Base-by-base conservation (phyloP, 1,139 yeast species). In the Blastobotrys serpentis region DNA sequence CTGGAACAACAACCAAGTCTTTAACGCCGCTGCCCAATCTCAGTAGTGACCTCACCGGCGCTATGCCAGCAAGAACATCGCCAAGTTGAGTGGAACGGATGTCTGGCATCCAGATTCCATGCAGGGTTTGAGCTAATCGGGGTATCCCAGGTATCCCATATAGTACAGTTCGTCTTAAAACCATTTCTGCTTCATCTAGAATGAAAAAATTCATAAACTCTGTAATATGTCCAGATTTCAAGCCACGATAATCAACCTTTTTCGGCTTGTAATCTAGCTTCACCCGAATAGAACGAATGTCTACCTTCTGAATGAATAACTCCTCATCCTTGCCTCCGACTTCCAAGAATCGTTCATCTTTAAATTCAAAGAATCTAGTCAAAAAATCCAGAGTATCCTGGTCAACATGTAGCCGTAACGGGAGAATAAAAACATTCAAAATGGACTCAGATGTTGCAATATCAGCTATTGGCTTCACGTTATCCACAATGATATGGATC, bases 221-320 rank as follows among this genome's bases (percentile, higher is more conserved):
- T 2, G 86, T 82, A 1, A 92, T 78, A 55, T 84, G 88, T 0
- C 97, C 97, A 0, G 96, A 84, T 48, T 86, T 74, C 18, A 92
- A 74, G 0, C 96, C 96, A 2, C 81, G 78, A 62, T 86, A 86
- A 63, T 90, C 95, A 19, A 88, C 76, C 56, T 82, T 86, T 61
- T 89, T 90, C 0, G 98, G 98, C 63, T 89, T 90, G 66, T 92
- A 94, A 65, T 92, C 98, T 38, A 92, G 71, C 54, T 83, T 82
- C 30, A 94, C 66, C 44, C 76, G 77, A 1, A 92, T 69, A 0
- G 84, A 75, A 47, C 78, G 74, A 14, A 88, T 74, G 46, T 78
- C 78, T 43, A 89, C 76, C 60, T 80, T 81, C 58, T 87, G 90
- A 34, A 89, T 72, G 59, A 79, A 90, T 1, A 82, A 63, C 54